Evolutionary conservation across 2,329 filamentous ascomycete genomes (phyloP).

Genomic region (Colletotrichum tabaci): DNA sequence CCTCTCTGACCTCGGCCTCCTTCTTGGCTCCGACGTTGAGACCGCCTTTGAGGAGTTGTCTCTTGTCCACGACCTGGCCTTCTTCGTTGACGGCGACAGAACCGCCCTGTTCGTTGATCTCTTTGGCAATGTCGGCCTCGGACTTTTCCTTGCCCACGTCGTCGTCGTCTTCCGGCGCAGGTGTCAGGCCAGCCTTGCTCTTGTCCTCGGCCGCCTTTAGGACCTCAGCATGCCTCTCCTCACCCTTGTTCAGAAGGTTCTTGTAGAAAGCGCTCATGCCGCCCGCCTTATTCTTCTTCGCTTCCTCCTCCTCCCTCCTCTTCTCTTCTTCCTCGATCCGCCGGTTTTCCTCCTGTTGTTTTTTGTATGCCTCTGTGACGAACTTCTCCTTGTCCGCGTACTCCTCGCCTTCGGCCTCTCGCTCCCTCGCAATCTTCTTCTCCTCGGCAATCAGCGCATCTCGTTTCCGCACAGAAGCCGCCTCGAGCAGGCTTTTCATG

Average conservation of each 20-base stretch:
- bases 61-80: slow-evolving; percentile 86
- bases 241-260: slow-evolving; percentile 79
- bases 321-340: slow-evolving; percentile 81
- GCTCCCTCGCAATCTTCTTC: slow-evolving; percentile 83
- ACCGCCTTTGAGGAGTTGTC: slow-evolving; percentile 82
- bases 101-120: slow-evolving; percentile 75
- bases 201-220: slow-evolving; percentile 76
- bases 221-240: slow-evolving; percentile 78
- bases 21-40: slow-evolving; percentile 80
- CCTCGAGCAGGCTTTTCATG: slow-evolving; percentile 80
- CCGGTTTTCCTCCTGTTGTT: slow-evolving; percentile 83
- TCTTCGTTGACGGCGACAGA: slow-evolving; percentile 83
- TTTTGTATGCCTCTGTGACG: slow-evolving; percentile 86
- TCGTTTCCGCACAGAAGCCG: slow-evolving; percentile 82
- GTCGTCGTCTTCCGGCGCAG: slow-evolving; percentile 49
- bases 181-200: slow-evolving; percentile 58
- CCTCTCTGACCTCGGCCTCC: slow-evolving; percentile 58
- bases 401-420: slow-evolving; percentile 85
- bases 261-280: slow-evolving; percentile 87
- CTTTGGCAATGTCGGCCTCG: slow-evolving; percentile 75
- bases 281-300: slow-evolving; percentile 74
- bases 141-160: slow-evolving; percentile 63
- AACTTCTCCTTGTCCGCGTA: slow-evolving; percentile 89
- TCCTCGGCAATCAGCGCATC: slow-evolving; percentile 85
- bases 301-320: slow-evolving; percentile 74